These are phyloP conservation scores for Syzygium grande DNA, from an alignment of 345 rosid species.

Conservation along the genomic window DNA sequence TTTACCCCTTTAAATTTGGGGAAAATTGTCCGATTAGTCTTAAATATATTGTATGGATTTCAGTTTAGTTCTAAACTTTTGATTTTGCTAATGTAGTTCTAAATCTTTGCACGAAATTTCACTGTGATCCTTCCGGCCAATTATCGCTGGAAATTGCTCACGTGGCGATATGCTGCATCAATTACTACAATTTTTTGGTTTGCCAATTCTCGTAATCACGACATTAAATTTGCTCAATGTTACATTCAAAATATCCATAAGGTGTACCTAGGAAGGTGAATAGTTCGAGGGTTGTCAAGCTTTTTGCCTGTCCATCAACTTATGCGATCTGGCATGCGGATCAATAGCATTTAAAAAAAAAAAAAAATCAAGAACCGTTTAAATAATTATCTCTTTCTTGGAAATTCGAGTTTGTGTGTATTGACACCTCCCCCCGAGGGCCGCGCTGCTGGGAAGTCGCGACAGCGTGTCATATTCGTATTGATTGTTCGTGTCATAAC, in stretches of 20 bases:
- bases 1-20: not conserved
- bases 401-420: not conserved
- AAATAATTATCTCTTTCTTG: not conserved
- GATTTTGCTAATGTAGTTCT: rapidly evolving
- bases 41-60: not conserved
- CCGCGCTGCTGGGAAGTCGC: no score
- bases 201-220: not conserved
- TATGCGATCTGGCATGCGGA: not conserved
- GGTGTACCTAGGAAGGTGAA: not conserved
- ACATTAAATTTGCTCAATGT: not conserved
- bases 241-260: not conserved
- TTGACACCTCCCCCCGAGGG: no score
- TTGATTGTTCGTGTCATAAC: not conserved
- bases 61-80: rapidly evolving
- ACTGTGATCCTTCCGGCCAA: not conserved
- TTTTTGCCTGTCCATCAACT: not conserved
- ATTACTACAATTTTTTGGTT: not conserved
- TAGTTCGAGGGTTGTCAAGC: not conserved
- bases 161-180: rapidly evolving
- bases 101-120: rapidly evolving
- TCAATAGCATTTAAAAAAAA: not conserved
- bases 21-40: not conserved
- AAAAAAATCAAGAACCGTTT: not conserved
- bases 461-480: no score
- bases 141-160: not conserved